A percentile compares a stretch with the other conserved stretches of the same genome.
phyloP scores from a whole-genome alignment of 2,329 filamentous ascomycete genomes.

The Penicillium italicum region DNA sequence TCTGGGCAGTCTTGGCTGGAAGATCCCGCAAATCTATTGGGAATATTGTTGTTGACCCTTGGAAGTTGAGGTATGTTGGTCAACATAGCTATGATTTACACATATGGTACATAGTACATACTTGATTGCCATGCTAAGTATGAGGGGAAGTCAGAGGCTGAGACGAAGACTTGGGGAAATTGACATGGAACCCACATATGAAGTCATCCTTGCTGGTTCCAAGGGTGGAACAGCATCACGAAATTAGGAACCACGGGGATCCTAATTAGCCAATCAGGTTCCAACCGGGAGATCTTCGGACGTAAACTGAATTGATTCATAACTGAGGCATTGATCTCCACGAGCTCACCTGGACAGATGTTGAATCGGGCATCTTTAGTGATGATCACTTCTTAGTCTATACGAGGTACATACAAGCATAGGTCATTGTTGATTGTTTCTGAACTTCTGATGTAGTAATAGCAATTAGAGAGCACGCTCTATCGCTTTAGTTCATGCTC shows the following conservation, averaged over 20 bases:
- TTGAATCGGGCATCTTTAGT: background rate
- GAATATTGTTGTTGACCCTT: background rate
- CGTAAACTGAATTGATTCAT: background rate
- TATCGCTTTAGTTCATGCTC: no score
- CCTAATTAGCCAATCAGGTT: background rate
- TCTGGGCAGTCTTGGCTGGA: background rate
- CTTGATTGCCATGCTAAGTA: background rate
- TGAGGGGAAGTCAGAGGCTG: background rate
- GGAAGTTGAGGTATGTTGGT: background rate
- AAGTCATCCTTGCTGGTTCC: conserved; percentile 1
- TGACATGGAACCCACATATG: background rate
- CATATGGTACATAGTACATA: background rate
- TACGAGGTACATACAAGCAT: background rate
- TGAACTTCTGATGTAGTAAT: no score
- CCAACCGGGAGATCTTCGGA: background rate
- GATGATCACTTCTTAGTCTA: background rate
- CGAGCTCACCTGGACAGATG: background rate
- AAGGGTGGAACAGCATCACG: background rate
- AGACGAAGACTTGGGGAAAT: background rate
- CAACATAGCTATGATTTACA: background rate
- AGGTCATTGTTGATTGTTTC: no score
- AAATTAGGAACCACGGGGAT: background rate
- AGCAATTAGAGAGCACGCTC: no score
- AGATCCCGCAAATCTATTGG: no score
- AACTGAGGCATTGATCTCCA: background rate